Percentiles rank a stretch among this genome's conserved stretches.
These are phyloP conservation scores for Trichoderma guizhouense DNA, from an alignment of 2,329 filamentous ascomycete species.

Conservation along the genomic window DNA sequence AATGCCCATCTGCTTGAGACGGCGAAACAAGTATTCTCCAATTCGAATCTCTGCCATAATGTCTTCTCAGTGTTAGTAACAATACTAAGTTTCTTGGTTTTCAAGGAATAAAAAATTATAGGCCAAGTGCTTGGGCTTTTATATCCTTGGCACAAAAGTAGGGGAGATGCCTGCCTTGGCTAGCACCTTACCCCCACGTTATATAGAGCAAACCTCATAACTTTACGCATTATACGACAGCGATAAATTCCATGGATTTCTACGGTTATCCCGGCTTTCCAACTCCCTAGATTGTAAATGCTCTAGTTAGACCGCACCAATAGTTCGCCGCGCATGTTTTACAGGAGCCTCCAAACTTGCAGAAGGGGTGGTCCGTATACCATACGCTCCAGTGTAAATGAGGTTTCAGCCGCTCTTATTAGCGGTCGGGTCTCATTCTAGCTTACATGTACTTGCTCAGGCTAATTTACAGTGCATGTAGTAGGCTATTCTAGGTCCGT, in stretches of 20 bases:
- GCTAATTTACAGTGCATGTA: background rate
- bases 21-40: background rate
- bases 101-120: background rate
- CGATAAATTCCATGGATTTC: background rate
- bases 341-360: background rate
- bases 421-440: background rate
- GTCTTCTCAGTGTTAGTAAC: background rate
- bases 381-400: background rate
- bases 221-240: background rate
- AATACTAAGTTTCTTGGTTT: background rate
- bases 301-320: background rate
- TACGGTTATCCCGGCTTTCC: background rate
- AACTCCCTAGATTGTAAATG: background rate
- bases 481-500: background rate
- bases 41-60: background rate
- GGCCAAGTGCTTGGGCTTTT: background rate
- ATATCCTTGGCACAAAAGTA: background rate
- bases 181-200: background rate
- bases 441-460: background rate
- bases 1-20: slow-evolving; percentile 3
- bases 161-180: background rate
- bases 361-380: background rate
- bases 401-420: background rate
- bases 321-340: background rate
- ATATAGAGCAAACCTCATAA: background rate